Evolutionary conservation across 257 asterid species (phyloP).

Genomic region (Misopates orontium): DNA sequence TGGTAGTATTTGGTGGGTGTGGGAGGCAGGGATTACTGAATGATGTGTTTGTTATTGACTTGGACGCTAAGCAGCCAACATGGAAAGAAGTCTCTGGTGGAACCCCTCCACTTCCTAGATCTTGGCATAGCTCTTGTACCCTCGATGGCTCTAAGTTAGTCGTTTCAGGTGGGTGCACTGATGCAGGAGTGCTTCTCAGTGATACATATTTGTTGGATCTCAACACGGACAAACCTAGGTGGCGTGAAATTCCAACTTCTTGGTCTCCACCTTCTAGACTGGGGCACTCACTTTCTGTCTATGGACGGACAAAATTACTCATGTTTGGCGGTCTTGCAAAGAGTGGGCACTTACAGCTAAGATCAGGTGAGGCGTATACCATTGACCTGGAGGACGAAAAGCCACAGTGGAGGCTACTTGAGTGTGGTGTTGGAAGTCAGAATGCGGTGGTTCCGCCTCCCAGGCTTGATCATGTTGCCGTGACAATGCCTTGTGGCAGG

Average conservation of each 20-base stretch:
- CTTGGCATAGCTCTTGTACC: constrained; percentile 93
- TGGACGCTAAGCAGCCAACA: constrained; percentile 84
- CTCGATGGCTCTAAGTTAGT: constrained; percentile 86
- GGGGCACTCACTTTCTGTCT: constrained; percentile 84
- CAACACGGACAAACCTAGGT: constrained; percentile 59
- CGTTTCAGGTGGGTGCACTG: constrained; percentile 90
- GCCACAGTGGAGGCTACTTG: constrained; percentile 80
- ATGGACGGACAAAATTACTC: constrained; percentile 67
- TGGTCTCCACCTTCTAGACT: constrained; percentile 81
- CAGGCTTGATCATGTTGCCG: constrained; percentile 80
- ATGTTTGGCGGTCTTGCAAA: constrained; percentile 95
- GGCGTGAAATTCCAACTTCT: constrained; percentile 72
- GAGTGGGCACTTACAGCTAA: constrained; percentile 76
- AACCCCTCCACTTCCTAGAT: constrained; percentile 75
- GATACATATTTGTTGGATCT: constrained; percentile 75
- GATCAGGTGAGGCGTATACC: constrained; percentile 86
- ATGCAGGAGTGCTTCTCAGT: constrained; percentile 77
- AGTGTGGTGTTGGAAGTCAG: constrained; percentile 73
- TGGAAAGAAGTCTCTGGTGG: constrained; percentile 84
- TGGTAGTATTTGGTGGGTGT: constrained; percentile 86
- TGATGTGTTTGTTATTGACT: constrained; percentile 75
- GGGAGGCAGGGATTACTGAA: constrained; percentile 81
- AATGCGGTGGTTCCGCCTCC: constrained; percentile 77
- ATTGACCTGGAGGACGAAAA: constrained; percentile 70
- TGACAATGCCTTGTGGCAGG: constrained; percentile 91